These are phyloP conservation scores for Rhodamnia rubescens DNA, from an alignment of 345 rosid species.

Conservation along the genomic window DNA sequence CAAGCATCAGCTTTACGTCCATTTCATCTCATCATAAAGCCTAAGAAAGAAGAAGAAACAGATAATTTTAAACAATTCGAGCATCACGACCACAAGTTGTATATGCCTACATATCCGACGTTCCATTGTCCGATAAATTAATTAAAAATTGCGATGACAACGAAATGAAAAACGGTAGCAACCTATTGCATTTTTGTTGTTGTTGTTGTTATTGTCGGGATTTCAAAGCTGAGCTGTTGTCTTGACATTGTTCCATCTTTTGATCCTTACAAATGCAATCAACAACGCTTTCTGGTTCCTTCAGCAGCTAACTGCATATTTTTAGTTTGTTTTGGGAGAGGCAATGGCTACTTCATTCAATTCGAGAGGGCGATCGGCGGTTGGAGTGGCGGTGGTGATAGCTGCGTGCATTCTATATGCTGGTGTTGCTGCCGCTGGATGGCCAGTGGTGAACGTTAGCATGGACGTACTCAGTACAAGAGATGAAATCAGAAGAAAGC, in stretches of 20 bases:
- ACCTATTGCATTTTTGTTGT: not conserved
- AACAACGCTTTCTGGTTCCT: not conserved
- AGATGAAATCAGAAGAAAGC: slow-evolving; percentile 1
- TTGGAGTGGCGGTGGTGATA: not conserved
- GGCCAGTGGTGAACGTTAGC: not conserved
- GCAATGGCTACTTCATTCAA: not conserved
- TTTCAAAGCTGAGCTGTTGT: not conserved
- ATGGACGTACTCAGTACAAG: not conserved
- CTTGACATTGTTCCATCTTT: not conserved
- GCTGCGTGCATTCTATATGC: not conserved
- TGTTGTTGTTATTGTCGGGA: not conserved
- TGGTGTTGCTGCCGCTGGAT: not conserved
- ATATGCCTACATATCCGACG: not conserved
- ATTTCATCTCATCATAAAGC: not conserved
- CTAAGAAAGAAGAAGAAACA: not conserved
- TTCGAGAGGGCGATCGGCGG: not conserved
- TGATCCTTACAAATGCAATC: not conserved
- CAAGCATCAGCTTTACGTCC: not conserved
- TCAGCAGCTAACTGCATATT: not conserved
- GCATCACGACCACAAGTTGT: not conserved
- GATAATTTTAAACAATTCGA: not conserved
- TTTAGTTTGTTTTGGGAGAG: not conserved
- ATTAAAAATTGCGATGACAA: not conserved
- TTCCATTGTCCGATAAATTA: not conserved
- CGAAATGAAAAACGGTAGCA: not conserved